These are phyloP conservation scores for Mortierella sp. DNA, from an alignment of 371 early-diverging fungal genomes.

Conservation along the genomic window DNA sequence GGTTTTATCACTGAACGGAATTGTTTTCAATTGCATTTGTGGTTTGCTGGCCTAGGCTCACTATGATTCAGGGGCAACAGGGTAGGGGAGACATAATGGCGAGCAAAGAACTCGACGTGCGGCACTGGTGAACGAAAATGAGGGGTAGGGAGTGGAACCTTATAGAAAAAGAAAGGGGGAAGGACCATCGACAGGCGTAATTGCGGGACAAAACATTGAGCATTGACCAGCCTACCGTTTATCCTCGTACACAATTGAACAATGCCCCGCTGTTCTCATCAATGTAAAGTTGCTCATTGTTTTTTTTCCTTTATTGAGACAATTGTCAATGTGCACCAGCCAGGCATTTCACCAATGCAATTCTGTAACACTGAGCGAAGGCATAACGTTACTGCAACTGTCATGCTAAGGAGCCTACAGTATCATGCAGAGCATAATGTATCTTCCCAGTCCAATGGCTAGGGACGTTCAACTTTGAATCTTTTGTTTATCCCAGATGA, in stretches of 20 bases:
- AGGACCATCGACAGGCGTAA: slow-evolving; percentile 36
- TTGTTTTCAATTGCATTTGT: slow-evolving; percentile 1
- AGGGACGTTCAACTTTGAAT: neutral
- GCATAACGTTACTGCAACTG: neutral
- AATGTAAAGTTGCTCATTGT: neutral
- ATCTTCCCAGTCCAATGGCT: slow-evolving; percentile 15
- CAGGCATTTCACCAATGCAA: slow-evolving; percentile 5
- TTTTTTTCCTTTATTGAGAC: neutral
- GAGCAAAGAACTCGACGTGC: slow-evolving; percentile 5
- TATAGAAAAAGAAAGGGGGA: slow-evolving; percentile 28
- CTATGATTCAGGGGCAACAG: slow-evolving; percentile 30
- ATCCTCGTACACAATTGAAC: neutral
- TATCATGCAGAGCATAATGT: slow-evolving; percentile 16
- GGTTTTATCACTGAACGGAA: neutral
- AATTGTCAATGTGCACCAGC: slow-evolving; percentile 17
- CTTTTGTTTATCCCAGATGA: slow-evolving; percentile 11
- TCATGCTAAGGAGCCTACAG: neutral
- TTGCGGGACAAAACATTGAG: slow-evolving; percentile 25
- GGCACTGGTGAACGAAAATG: neutral
- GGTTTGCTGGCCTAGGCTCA: slow-evolving; percentile 15
- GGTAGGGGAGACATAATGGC: slow-evolving; percentile 3
- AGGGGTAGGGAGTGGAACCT: slow-evolving; percentile 1
- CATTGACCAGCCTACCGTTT: slow-evolving; percentile 28
- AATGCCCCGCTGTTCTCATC: slow-evolving; percentile 2
- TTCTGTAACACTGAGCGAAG: slow-evolving; percentile 19